Evolutionary conservation across 495 filamentous ascomycete species (phyloP).

Genomic region (Annulohypoxylon moriforme): DNA sequence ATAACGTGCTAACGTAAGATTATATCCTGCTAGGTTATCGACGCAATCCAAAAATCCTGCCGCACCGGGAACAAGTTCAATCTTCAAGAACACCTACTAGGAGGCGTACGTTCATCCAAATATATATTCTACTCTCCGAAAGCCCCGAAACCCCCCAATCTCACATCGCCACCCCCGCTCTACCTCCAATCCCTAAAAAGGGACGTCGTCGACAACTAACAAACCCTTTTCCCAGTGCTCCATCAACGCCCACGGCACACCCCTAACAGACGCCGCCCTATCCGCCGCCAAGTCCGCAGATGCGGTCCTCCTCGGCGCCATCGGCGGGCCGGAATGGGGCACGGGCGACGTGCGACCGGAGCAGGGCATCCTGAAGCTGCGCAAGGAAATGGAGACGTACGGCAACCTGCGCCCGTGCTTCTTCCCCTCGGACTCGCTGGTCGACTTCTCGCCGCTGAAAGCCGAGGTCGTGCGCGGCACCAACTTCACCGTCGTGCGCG

Average conservation of each 20-base stretch:
- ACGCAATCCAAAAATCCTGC: conserved; percentile 75
- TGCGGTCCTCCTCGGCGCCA: conserved; percentile 92
- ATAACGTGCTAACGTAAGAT: conserved; percentile 22
- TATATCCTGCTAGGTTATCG: conserved; percentile 68
- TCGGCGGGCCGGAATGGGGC: conserved; percentile 98
- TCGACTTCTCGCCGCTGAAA: conserved; percentile 90
- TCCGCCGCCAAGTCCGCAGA: conserved; percentile 88
- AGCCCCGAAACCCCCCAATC: neutral
- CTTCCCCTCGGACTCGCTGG: conserved; percentile 90
- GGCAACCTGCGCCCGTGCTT: conserved; percentile 98
- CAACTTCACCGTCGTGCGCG: conserved; percentile 94
- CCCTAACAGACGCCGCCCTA: conserved; percentile 88
- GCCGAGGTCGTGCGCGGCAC: conserved; percentile 85
- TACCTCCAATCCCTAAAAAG: neutral
- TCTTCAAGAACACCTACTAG: conserved; percentile 90
- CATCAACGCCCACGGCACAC: conserved; percentile 81
- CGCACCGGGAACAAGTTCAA: conserved; percentile 80
- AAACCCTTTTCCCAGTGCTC: conserved; percentile 68
- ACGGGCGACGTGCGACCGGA: conserved; percentile 90
- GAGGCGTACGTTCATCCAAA: conserved; percentile 75
- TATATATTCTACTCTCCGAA: neutral
- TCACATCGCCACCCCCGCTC: neutral
- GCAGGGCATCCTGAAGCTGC: conserved; percentile 91
- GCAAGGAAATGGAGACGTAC: conserved; percentile 94
- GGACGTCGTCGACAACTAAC: neutral